Base-by-base conservation (phyloP, 139 green algal genomes). In the Penium margaritaceum region DNA sequence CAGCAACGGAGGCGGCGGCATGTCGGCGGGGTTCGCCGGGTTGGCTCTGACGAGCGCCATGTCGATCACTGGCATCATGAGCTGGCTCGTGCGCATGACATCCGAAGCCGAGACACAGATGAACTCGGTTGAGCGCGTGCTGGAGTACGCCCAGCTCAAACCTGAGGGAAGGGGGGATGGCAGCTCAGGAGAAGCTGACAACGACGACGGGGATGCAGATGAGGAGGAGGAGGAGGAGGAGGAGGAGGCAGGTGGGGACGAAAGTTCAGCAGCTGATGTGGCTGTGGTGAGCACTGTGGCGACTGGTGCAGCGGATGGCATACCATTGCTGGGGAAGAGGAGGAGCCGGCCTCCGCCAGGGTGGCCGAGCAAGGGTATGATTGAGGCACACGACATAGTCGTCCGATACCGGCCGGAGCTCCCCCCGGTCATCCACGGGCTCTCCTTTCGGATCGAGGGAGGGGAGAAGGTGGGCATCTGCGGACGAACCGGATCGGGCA, bases 91-190 rank as follows among this genome's bases (percentile, higher is more conserved):
- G 60, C 91, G 90, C 3, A 88, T 95, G 78, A 85, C 95, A 37
- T 90, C 96, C 79, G 84, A 85, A 30, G 51, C 78, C 19, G 73
- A 80, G 43, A 70, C 64, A 21, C 30, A 75, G 34, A 80, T 97
- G 85, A 97, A 97, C 86, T 87, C 83, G 3, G 90, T 97, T 27
- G 92, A 97, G 84, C 87, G 92, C 6, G 86, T 97, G 19, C 63
- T 89, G 29, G 82, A 90, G 71, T 97, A 96, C 83, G 78, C 71
- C 30, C 27, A 79, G 12, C 38, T 81, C 17, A 37, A 34, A 14
- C 43, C 70, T 38, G 81, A 83, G 72, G n/a, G n/a, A n/a, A n/a
- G n/a, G n/a, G n/a, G n/a, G n/a, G n/a, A n/a, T n/a, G n/a, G n/a
- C n/a, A n/a, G n/a, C n/a, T n/a, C n/a, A n/a, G n/a, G n/a, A n/a